Conservation (phyloP, 805 yeast genomes). For the Kazachstania psychrophila region DNA sequence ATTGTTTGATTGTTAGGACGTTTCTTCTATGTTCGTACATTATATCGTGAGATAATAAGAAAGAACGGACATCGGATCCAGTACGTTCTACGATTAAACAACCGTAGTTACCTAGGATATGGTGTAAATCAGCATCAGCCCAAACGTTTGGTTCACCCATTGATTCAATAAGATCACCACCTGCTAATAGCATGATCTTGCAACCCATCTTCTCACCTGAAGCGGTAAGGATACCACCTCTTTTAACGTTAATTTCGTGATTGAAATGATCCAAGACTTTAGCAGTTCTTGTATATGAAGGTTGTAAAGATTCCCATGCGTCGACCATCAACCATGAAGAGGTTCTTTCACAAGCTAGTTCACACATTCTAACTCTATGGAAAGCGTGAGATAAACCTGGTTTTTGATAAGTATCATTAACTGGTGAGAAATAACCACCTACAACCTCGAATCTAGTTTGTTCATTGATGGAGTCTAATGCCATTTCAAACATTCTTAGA, state of each 20-base stretch:
- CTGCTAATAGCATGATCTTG: slow-evolving; percentile 91
- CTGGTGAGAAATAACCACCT: slow-evolving; percentile 96
- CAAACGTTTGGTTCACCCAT: slow-evolving; percentile 99
- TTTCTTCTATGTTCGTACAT: slow-evolving; percentile 95
- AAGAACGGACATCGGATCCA: slow-evolving; percentile 90
- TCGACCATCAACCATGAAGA: slow-evolving; percentile 98
- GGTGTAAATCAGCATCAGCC: slow-evolving; percentile 94
- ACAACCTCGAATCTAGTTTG: slow-evolving; percentile 89
- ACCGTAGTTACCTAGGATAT: slow-evolving; percentile 90
- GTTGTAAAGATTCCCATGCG: slow-evolving; percentile 96
- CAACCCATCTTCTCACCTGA: slow-evolving; percentile 67
- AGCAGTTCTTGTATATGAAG: slow-evolving; percentile 86
- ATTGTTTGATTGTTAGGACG: slow-evolving; percentile 87
- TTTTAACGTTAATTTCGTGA: slow-evolving; percentile 81
- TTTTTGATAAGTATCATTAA: slow-evolving; percentile 83
- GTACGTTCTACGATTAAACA: slow-evolving; percentile 95
- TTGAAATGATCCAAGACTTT: slow-evolving; percentile 93
- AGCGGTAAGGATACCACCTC: slow-evolving; percentile 68
- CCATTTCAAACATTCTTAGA: slow-evolving; percentile 98
- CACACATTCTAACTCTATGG: slow-evolving; percentile 96
- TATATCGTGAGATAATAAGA: slow-evolving; percentile 85
- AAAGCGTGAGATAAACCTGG: slow-evolving; percentile 83
- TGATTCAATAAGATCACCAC: slow-evolving; percentile 93
- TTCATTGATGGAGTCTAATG: slow-evolving; percentile 84
- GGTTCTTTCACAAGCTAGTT: slow-evolving; percentile 93